Percentiles rank a stretch among this genome's conserved stretches.
phyloP scores from a whole-genome alignment of 768 basidiomycete species.

The Daedaleopsis sinensis region DNA sequence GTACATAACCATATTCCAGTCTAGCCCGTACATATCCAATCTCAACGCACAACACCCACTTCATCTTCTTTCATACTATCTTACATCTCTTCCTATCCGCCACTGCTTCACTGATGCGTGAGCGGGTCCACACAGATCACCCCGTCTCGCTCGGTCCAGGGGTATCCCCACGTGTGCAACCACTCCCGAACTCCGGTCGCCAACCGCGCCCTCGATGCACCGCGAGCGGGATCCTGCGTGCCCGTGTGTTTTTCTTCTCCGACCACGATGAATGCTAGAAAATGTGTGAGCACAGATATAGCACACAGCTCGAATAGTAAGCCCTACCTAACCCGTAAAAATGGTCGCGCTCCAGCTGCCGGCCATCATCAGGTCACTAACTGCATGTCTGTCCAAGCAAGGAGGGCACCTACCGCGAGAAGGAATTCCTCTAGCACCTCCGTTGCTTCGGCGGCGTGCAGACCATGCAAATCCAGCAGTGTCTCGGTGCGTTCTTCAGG shows the following conservation, averaged over 20 bases:
- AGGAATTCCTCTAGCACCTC: conserved; percentile 91
- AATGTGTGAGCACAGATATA: neutral
- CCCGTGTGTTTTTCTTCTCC: conserved; percentile 97
- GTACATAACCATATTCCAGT: neutral
- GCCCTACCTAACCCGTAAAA: conserved; percentile 80
- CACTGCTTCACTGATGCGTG: conserved; percentile 54
- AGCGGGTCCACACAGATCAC: conserved; percentile 87
- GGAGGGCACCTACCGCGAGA: conserved; percentile 68
- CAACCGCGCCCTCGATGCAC: conserved; percentile 80
- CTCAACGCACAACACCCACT: neutral
- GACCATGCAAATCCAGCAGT: conserved; percentile 87
- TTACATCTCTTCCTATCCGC: neutral
- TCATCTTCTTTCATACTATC: neutral
- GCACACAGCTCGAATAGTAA: conserved; percentile 9
- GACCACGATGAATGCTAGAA: conserved; percentile 80
- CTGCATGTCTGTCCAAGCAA: neutral
- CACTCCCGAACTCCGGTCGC: conserved; percentile 88
- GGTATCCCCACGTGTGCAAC: conserved; percentile 93
- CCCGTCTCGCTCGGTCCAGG: conserved; percentile 92
- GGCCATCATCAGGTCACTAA: neutral
- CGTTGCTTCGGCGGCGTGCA: conserved; percentile 92
- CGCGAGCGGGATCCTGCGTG: conserved; percentile 81
- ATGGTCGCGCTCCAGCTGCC: conserved; percentile 82
- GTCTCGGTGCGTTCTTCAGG: conserved; percentile 90
- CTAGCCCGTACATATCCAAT: conserved; percentile 6